Base-by-base conservation (phyloP, 306 rosid genomes). In the Carpinus viminea region DNA sequence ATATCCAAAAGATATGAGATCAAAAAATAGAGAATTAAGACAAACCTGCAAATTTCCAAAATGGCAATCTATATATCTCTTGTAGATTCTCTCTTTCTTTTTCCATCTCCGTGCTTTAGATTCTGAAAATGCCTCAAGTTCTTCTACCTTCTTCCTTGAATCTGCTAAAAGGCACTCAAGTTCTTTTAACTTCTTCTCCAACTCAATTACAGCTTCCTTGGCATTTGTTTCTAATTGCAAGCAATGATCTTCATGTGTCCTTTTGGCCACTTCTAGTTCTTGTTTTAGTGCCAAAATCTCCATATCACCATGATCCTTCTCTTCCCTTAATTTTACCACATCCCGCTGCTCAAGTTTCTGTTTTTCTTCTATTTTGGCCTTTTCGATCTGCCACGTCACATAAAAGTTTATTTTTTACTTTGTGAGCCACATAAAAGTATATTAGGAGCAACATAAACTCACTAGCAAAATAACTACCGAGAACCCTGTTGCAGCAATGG, bases 281-380 rank as follows among this genome's bases (percentile, higher is more conserved):
- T 91, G 87, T 85, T 87, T 90, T 73, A 91, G 79, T 28, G 81
- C 28, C 65, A 89, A 84, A 88, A 93, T 83, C 93, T 93, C 88
- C 7, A 70, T 79, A 74, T 91, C 92, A 80, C 66, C 73, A 48
- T 28, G 86, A 81, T 84, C 87, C 87, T 89, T 93, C 55, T 90
- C 94, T 83, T 83, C 85, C 87, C 85, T 96, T 79, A 93, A 80
- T 64, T 72, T 85, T 74, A 87, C 81, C 80, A 87, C 79, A 79
- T 90, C 97, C 72, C 91, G 90, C 82, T 90, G 94, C 85, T 91
- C 98, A 68, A 90, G 89, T 78, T 88, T 90, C 60, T 88, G 89
- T 86, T 83, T 90, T 81, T 93, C 96, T 87, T 90, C 97, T 78
- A 87, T 70, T 82, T 90, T 83, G 74, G 78, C 66, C 84, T 88